phyloP scores from a whole-genome alignment of 306 rosid species.

The Fragaria iinumae region DNA sequence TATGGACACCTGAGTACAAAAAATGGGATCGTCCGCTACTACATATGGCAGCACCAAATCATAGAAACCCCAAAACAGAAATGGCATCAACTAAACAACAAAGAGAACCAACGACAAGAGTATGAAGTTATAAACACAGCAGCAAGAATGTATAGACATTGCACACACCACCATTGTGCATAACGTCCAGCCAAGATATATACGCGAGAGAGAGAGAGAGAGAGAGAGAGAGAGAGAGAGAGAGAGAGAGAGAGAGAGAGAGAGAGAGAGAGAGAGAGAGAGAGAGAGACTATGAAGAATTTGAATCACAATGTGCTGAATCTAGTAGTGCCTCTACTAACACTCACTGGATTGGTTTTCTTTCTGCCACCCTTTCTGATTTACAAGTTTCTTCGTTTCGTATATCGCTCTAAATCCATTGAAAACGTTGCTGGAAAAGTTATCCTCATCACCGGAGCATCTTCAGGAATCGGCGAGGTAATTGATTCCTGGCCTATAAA shows the following conservation, averaged over 20 bases:
- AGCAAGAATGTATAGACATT: background rate
- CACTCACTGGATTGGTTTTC: conserved; percentile 7
- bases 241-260: background rate
- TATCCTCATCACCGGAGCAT: conserved; percentile 62
- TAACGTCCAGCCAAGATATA: background rate
- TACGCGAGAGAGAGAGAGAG: background rate
- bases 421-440: conserved; percentile 55
- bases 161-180: background rate
- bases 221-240: background rate
- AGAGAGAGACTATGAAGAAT: background rate
- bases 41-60: background rate
- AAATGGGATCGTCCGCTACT: background rate
- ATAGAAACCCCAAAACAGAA: background rate
- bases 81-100: background rate
- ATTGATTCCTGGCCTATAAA: background rate
- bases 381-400: conserved; percentile 10
- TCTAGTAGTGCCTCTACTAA: conserved; percentile 18
- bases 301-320: conserved; percentile 23
- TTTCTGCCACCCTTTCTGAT: conserved; percentile 12
- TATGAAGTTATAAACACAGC: background rate
- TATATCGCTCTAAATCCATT: conserved; percentile 15
- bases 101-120: background rate
- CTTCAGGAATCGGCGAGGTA: conserved; percentile 54
- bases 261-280: background rate
- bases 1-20: background rate